Evolutionary conservation across 2,329 filamentous ascomycete genomes (phyloP).

Genomic region (Lecanicillium sp.): DNA sequence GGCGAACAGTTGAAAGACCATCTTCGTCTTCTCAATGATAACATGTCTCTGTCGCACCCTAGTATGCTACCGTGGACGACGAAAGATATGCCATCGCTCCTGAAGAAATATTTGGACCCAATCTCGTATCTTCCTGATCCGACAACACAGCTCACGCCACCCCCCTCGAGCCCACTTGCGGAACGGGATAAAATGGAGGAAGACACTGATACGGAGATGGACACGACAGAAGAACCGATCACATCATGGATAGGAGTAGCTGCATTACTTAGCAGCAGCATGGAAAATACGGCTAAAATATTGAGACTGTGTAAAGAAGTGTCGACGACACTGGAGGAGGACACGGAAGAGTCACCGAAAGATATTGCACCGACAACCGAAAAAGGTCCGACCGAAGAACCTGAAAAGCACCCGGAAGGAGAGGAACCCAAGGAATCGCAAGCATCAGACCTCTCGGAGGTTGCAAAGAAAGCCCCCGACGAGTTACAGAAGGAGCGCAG

Average conservation of each 20-base stretch:
- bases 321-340: conserved; percentile 16
- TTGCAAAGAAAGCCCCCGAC: conserved; percentile 19
- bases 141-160: conserved; percentile 29
- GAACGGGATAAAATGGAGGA: neutral
- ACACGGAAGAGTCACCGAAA: conserved; percentile 10
- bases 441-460: conserved; percentile 14
- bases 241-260: conserved; percentile 5
- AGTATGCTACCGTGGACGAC: conserved; percentile 50
- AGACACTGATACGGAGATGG: neutral
- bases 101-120: conserved; percentile 51
- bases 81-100: conserved; percentile 39
- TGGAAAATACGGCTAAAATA: conserved; percentile 1
- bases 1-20: conserved; percentile 54
- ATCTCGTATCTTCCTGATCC: conserved; percentile 54
- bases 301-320: conserved; percentile 22
- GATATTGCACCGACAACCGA: conserved; percentile 4
- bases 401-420: conserved; percentile 9
- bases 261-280: neutral
- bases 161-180: conserved; percentile 12
- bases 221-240: neutral
- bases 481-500: conserved; percentile 26
- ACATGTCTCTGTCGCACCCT: conserved; percentile 52
- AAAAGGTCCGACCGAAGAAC: conserved; percentile 5
- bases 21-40: conserved; percentile 45
- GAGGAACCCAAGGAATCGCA: conserved; percentile 13